Conservation (phyloP, 148 eudicot species). For the Rhododendron ovatum region DNA sequence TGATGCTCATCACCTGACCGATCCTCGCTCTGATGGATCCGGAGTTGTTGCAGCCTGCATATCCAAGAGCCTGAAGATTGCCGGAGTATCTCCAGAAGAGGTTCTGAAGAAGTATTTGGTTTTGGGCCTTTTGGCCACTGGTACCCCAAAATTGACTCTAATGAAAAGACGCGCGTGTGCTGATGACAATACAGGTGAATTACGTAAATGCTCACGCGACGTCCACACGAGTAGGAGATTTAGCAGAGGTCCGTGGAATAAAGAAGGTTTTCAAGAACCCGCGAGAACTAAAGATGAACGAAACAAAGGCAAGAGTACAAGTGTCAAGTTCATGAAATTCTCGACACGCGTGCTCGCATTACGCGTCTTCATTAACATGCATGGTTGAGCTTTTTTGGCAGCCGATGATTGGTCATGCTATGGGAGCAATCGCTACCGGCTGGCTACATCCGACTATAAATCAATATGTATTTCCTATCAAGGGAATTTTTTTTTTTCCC, state of each 20-base stretch:
- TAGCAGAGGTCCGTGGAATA: slow-evolving; percentile 26
- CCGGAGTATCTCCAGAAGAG: slow-evolving; percentile 34
- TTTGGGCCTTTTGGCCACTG: not conserved
- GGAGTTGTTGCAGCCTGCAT: slow-evolving; percentile 31
- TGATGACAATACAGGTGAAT: slow-evolving; percentile 17
- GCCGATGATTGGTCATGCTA: slow-evolving; percentile 23
- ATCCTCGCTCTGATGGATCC: slow-evolving; percentile 29
- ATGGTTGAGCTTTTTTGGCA: slow-evolving; percentile 10
- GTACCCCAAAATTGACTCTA: not conserved
- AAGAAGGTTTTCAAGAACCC: slow-evolving; percentile 31
- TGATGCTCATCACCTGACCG: slow-evolving; percentile 33
- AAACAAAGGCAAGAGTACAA: slow-evolving; percentile 21
- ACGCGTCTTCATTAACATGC: slow-evolving; percentile 5
- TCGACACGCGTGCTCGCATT: slow-evolving; percentile 22
- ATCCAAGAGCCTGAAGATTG: slow-evolving; percentile 20
- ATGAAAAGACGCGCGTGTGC: not conserved
- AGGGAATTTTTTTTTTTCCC: not conserved
- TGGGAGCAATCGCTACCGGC: slow-evolving; percentile 19
- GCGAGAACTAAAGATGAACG: slow-evolving; percentile 30
- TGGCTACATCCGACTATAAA: slow-evolving; percentile 24
- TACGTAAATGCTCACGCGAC: slow-evolving; percentile 27
- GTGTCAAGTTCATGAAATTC: not conserved
- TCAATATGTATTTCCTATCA: slow-evolving; percentile 12
- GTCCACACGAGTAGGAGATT: slow-evolving; percentile 24
- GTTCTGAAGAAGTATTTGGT: not conserved